Base-by-base conservation (phyloP, 805 yeast genomes). In the Yamadazyma kitorensis region DNA sequence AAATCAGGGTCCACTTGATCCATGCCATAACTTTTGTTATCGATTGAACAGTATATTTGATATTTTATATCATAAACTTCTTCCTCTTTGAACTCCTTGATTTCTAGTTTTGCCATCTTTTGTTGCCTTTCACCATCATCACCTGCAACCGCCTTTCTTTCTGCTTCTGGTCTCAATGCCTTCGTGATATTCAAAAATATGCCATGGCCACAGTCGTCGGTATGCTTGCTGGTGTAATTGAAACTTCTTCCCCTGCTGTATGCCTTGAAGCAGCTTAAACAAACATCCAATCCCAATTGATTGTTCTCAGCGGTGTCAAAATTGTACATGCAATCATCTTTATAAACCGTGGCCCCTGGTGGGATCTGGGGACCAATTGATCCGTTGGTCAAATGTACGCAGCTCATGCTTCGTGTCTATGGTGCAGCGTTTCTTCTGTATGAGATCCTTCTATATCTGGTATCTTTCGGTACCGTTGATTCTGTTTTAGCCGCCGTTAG, bases 271-370 rank as follows among this genome's bases (percentile, higher is more conserved):
- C 95, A 82, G 2, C 61, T 47, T 32, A 93, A 62, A 43, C 96
- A 89, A 10, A 89, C 75, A 49, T 84, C 89, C 12, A 91, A 55
- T 0, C 94, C 94, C 5, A 54, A 34, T 4, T 39, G 45, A 8
- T 61, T 60, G 33, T 70, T 61, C 33, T 64, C 72, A 24, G 86
- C 75, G 0, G 86, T 78, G 41, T 80, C 91, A 52, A 83, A 91
- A 34, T 89, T 82, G 59, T 76, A 91, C 64, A 84, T 83, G 54
- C 97, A 89, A 45, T 88, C 96, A 61, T 91, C 97, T 52, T 86
- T 89, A 50, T 78, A 80, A 3, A 43, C 44, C 14, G 14, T 13
- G 5, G 44, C 24, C 3, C 41, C 41, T 8, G 28, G 13, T 10
- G 39, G 38, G 9, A 33, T 29, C 16, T 29, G n/a, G n/a, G n/a